Base-by-base conservation (phyloP, 2,329 filamentous ascomycete genomes). In the Xylaria sp. region DNA sequence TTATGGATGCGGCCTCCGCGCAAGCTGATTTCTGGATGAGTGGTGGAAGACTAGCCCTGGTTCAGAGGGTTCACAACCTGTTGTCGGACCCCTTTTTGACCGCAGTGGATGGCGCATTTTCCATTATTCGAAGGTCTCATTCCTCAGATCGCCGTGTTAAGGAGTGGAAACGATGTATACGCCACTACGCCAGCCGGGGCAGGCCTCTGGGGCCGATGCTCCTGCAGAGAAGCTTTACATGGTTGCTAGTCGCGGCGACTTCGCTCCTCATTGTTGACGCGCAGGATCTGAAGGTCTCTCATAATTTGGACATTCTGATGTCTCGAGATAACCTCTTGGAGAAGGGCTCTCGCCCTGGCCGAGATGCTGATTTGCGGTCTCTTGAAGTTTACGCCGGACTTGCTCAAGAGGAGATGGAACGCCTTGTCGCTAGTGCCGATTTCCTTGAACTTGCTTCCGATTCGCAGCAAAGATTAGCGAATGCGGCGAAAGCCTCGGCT, bases 151-250 rank as follows among this genome's bases (percentile, higher is more conserved):
- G 82, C 52, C 77, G 83, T 34, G 78, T 90, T 18, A 89, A 86
- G 69, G 90, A 96, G 65, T 99, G 94, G 94, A 95, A 90, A 75
- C 86, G 88, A 64, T 91, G 91, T 74, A 78, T 91, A 59, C 89
- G 88, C 50, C 89, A 92, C 62, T 99, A 97, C 75, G 86, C 90
- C 34, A 83, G 86, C 13, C 82, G 85, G 60, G 90, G 90, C 8
- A 84, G 91, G 18, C 93, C 95, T 0, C 77, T 99, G 49, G 92
- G 94, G 8, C 91, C 92, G 10, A 94, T 97, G 88, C 81, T 97
- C 4, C 76, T 99, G 19, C 92, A 96, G 72, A 86, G 91, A 69
- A 92, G 88, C 64, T 95, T 96, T 71, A 91, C 95, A 81, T 87
- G 86, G 73, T 83, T 97, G 37, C 80, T 97, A 10, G 87, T 92